Conservation (phyloP, 305 asterid species). For the Lippia alba region DNA sequence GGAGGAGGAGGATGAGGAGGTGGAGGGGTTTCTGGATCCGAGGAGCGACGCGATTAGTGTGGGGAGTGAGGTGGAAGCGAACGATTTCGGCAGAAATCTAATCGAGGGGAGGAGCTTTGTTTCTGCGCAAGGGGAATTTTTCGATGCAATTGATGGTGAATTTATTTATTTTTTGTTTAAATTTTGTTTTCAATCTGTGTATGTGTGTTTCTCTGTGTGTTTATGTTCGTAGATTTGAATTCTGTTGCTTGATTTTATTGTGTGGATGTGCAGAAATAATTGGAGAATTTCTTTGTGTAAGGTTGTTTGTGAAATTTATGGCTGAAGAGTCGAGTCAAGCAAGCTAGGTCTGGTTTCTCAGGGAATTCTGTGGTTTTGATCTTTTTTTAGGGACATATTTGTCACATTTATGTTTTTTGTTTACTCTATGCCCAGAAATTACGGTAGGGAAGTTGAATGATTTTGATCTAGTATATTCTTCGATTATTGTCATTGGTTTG, state of each 20-base stretch:
- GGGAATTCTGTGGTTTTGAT: neutral
- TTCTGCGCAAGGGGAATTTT: constrained; percentile 69
- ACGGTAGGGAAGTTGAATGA: constrained; percentile 1
- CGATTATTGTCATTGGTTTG: neutral
- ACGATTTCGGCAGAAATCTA: constrained; percentile 39
- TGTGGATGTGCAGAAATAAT: constrained; percentile 1
- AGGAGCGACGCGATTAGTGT: constrained; percentile 40
- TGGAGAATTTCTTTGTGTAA: neutral
- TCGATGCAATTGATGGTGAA: constrained; percentile 80
- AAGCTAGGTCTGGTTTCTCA: neutral
- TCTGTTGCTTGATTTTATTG: too few relatives aligned
- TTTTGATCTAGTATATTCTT: neutral
- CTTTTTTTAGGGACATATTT: neutral
- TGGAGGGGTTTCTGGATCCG: constrained; percentile 50
- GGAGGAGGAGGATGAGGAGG: constrained; percentile 33
- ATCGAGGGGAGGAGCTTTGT: constrained; percentile 57
- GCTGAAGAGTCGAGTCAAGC: neutral
- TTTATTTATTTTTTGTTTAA: neutral
- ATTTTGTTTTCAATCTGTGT: neutral
- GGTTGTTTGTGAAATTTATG: neutral
- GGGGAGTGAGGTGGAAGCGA: constrained; percentile 42
- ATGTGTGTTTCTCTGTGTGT: neutral
- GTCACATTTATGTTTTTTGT: constrained; percentile 2
- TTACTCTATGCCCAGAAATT: neutral
- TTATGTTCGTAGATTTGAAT: neutral